Evolutionary conservation across 2,329 filamentous ascomycete species (phyloP).

Genomic region (Zymoseptoria pseudotritici): DNA sequence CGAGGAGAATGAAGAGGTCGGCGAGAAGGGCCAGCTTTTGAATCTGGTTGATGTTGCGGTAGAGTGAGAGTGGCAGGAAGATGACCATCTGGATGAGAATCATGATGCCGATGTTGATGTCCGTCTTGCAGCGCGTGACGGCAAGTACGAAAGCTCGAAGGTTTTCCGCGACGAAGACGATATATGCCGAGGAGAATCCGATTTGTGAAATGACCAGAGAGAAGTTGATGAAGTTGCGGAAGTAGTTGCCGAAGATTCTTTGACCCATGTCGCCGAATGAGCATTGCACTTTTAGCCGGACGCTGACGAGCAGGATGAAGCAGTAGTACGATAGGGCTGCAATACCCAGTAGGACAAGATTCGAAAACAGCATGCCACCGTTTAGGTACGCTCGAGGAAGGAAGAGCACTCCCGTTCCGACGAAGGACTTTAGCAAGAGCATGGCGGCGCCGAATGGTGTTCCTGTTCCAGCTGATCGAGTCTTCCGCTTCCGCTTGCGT

Average conservation of each 20-base stretch:
- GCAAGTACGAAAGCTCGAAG: conserved; percentile 90
- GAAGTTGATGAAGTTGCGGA: conserved; percentile 77
- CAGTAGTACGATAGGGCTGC: conserved; percentile 91
- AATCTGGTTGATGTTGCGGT: conserved; percentile 95
- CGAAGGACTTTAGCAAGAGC: conserved; percentile 91
- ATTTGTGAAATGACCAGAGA: conserved; percentile 95
- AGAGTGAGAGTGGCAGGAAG: conserved; percentile 86
- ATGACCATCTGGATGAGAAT: conserved; percentile 93
- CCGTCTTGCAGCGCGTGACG: conserved; percentile 77
- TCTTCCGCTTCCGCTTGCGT: conserved; percentile 68
- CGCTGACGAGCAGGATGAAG: conserved; percentile 87
- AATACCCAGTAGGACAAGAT: conserved; percentile 77
- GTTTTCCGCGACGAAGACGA: conserved; percentile 94
- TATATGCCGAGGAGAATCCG: conserved; percentile 90
- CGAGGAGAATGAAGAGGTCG: conserved; percentile 88
- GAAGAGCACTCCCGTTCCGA: conserved; percentile 92
- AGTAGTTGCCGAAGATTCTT: conserved; percentile 80
- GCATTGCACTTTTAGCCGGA: conserved; percentile 76
- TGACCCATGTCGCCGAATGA: conserved; percentile 97
- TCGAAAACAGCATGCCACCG: conserved; percentile 95
- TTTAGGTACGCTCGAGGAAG: conserved; percentile 89
- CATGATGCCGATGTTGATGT: conserved; percentile 79
- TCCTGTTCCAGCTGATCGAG: conserved; percentile 67
- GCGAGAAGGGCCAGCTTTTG: conserved; percentile 90
- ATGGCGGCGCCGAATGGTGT: conserved; percentile 72